These are phyloP conservation scores for Trichomonascaceae sp. DNA, from an alignment of 1,139 yeast species.

Conservation along the genomic window DNA sequence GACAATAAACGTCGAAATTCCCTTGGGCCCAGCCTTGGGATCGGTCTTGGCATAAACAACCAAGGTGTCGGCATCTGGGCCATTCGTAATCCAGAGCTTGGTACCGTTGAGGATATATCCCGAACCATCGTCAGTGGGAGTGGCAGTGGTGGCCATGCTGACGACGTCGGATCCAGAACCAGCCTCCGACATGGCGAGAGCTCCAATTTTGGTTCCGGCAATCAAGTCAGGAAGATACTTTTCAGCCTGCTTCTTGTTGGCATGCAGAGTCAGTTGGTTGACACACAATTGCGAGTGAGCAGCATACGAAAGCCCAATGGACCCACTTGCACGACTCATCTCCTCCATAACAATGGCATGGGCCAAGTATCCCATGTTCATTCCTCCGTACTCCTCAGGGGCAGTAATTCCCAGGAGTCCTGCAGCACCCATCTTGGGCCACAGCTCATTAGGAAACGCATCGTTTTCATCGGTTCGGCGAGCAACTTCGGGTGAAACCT, in stretches of 20 bases:
- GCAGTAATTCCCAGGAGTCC: conserved; percentile 26
- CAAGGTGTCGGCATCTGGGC: conserved; percentile 24
- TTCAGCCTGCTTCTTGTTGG: conserved; percentile 18
- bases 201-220: conserved; percentile 21
- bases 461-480: conserved; percentile 19
- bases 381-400: conserved; percentile 23
- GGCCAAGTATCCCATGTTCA: conserved; percentile 23
- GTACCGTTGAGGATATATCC: conserved; percentile 25
- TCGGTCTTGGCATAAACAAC: conserved; percentile 27
- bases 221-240: conserved; percentile 23
- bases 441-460: conserved; percentile 22
- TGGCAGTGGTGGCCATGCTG: conserved; percentile 22
- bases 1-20: conserved; percentile 23
- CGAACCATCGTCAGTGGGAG: conserved; percentile 18
- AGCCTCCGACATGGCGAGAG: conserved; percentile 26
- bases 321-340: conserved; percentile 22
- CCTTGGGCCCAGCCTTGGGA: conserved; percentile 21
- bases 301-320: conserved; percentile 24
- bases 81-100: conserved; percentile 28
- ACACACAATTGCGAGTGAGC: conserved; percentile 26
- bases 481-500: conserved; percentile 20
- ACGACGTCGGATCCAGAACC: conserved; percentile 26
- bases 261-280: conserved; percentile 22
- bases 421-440: conserved; percentile 25
- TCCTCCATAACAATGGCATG: conserved; percentile 26